Conservation (phyloP, 371 early-diverging fungal genomes). For the Syncephalastrum contaminatum region DNA sequence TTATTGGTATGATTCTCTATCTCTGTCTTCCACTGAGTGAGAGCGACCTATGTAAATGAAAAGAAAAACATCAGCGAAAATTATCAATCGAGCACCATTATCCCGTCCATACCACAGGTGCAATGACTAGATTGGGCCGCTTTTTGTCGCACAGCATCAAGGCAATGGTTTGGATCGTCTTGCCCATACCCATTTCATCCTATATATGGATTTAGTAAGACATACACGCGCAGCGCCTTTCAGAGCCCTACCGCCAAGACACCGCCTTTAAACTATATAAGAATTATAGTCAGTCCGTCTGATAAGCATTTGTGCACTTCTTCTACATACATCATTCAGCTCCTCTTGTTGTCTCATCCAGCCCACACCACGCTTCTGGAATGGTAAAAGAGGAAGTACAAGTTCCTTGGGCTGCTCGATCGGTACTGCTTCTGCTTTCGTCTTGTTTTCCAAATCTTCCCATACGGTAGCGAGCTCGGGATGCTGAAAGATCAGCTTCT, state of each 20-base stretch:
- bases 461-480: conserved; percentile 69
- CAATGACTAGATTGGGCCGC: conserved; percentile 83
- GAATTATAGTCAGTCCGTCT: background rate
- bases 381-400: conserved; percentile 80
- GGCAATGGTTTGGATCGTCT: conserved; percentile 96
- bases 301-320: too few species aligned
- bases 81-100: background rate
- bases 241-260: conserved; percentile 62
- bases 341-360: conserved; percentile 84
- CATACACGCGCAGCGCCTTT: too few species aligned
- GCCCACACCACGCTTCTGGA: conserved; percentile 83
- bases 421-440: conserved; percentile 28
- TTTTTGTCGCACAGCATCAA: conserved; percentile 67
- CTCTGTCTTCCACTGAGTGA: conserved; percentile 90
- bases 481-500: conserved; percentile 43
- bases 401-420: conserved; percentile 72
- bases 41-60: conserved; percentile 58
- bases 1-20: conserved; percentile 70
- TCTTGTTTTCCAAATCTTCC: conserved; percentile 60
- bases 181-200: conserved; percentile 99
- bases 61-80: background rate
- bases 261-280: conserved; percentile 72
- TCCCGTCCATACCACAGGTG: conserved; percentile 66
- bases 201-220: background rate
- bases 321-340: conserved; percentile 31